Evolutionary conservation across 257 asterid species (phyloP).

Genomic region (Linderniella brevidens): DNA sequence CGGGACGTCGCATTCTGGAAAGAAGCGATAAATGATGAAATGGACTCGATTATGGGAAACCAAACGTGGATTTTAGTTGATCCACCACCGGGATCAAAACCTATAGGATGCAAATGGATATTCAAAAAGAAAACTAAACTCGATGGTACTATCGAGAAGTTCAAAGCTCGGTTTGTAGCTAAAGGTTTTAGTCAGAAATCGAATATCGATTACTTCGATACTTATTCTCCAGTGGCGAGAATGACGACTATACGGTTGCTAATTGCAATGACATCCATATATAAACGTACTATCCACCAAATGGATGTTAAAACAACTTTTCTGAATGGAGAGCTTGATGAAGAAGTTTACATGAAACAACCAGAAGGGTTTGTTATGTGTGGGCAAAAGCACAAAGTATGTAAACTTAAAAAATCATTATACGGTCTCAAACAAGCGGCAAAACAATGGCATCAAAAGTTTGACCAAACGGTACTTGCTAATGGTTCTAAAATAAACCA

Average conservation of each 20-base stretch:
- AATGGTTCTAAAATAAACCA: not conserved
- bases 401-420: not conserved
- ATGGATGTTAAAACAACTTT: slow-evolving; percentile 2
- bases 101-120: not conserved
- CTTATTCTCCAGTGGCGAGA: slow-evolving; percentile 1
- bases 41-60: not conserved
- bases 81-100: not conserved
- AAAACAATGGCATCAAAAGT: slow-evolving; percentile 2
- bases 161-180: not conserved
- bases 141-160: not conserved
- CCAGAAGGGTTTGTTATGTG: not conserved
- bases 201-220: not conserved
- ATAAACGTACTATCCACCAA: not conserved
- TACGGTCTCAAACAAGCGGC: not conserved
- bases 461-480: not conserved
- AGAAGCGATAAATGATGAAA: not conserved
- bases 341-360: not conserved
- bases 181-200: not conserved
- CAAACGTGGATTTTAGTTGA: not conserved
- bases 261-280: not conserved
- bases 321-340: not conserved
- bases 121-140: not conserved
- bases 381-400: not conserved
- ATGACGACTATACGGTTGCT: not conserved
- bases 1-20: not conserved